These are phyloP conservation scores for Dicorynia guianensis DNA, from an alignment of 306 rosid species.

Conservation along the genomic window DNA sequence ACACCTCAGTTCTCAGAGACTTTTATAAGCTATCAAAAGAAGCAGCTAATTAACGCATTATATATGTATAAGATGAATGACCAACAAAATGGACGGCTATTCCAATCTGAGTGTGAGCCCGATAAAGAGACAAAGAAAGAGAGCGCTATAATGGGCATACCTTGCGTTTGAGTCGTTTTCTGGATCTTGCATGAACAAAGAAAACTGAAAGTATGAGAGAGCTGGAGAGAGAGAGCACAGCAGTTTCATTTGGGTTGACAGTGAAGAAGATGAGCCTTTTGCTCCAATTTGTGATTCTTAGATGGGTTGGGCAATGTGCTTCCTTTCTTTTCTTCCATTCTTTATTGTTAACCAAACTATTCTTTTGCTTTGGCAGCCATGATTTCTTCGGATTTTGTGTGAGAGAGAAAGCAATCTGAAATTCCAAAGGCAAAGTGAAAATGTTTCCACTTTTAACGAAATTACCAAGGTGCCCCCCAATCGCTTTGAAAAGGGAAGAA, in stretches of 20 bases:
- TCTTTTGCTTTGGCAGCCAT: conserved; percentile 56
- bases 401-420: conserved; percentile 42
- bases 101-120: neutral
- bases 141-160: conserved; percentile 38
- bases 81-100: neutral
- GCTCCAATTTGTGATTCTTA: conserved; percentile 36
- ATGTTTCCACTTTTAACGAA: conserved; percentile 52
- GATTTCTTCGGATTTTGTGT: conserved; percentile 34
- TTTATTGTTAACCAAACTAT: conserved; percentile 39
- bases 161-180: conserved; percentile 52
- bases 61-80: neutral
- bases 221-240: conserved; percentile 34
- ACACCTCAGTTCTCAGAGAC: too few relatives aligned
- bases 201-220: conserved; percentile 18
- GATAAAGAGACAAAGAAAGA: neutral
- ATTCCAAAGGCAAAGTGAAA: conserved; percentile 55
- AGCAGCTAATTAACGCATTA: neutral
- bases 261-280: conserved; percentile 22
- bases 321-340: conserved; percentile 40
- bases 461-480: conserved; percentile 57
- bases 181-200: conserved; percentile 67
- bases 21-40: neutral
- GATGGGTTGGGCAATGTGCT: conserved; percentile 45
- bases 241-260: conserved; percentile 57
- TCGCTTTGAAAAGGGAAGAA: conserved; percentile 38